Evolutionary conservation across 1,284 basidiomycete genomes (phyloP).

Genomic region (Leccinum huronense): DNA sequence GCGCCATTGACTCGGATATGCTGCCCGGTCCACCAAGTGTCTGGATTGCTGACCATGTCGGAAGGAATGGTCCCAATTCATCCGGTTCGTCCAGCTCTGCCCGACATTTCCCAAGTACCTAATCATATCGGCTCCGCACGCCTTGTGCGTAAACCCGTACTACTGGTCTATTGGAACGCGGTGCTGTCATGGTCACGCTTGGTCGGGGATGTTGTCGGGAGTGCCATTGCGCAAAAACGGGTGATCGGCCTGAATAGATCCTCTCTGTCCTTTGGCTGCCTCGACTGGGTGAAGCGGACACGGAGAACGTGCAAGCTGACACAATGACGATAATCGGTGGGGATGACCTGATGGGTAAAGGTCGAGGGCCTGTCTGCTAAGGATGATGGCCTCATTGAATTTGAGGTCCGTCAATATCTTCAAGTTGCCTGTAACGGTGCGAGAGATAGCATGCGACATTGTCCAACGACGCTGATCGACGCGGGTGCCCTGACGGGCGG

Average conservation of each 20-base stretch:
- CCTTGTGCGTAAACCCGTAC: constrained; percentile 77
- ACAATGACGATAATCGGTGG: too few species aligned
- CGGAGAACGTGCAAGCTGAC: too few species aligned
- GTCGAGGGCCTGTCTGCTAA: too few species aligned
- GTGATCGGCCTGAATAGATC: constrained; percentile 49
- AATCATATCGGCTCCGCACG: constrained; percentile 83
- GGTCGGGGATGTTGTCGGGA: constrained; percentile 68
- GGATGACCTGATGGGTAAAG: too few species aligned
- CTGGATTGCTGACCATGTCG: constrained; percentile 49
- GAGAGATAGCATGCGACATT: too few species aligned
- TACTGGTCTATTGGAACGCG: constrained; percentile 59
- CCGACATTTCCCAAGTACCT: constrained; percentile 86
- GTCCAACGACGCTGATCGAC: too few species aligned
- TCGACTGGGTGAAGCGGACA: too few species aligned
- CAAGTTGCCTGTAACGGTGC: too few species aligned
- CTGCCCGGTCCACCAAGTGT: constrained; percentile 77
- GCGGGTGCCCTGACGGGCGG: too few species aligned
- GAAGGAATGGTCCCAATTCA: constrained; percentile 63
- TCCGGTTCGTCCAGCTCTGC: constrained; percentile 81
- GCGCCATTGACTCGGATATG: constrained; percentile 70
- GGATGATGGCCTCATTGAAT: too few species aligned
- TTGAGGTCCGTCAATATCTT: too few species aligned
- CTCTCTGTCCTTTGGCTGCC: too few species aligned
- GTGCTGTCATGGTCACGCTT: constrained; percentile 64
- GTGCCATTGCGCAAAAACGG: constrained; percentile 78